Base-by-base conservation (phyloP, 2,329 filamentous ascomycete species). In the Penicillium paneum region DNA sequence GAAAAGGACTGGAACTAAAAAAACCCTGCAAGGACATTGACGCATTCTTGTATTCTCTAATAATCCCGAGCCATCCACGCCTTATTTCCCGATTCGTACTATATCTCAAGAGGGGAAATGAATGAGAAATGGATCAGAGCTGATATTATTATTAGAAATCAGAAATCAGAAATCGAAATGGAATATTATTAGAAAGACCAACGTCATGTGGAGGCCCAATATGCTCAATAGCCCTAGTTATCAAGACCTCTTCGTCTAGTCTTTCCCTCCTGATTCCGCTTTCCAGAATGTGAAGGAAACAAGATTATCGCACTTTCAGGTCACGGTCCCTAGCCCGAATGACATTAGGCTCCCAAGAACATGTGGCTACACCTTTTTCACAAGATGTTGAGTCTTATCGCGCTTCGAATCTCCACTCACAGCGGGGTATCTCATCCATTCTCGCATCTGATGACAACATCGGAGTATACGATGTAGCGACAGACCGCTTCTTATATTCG, bases 341-440 rank as follows among this genome's bases (percentile, higher is more conserved):
- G 41, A 21, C 36, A 49, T 26, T 32, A 29, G 26, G 6, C 35
- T 38, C 29, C 17, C 39, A n/a, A 41, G 15, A 17, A 17, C 44
- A 36, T 46, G 44, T 46, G 31, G 44, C 34, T 48, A 29, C 31
- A 28, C 21, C n/a, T 5, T 50, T 43, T n/a, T 35, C 43, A 48
- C n/a, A 29, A n/a, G 46, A 40, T 35, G 46, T 17, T 41, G 46
- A 49, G 45, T 48, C 38, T 54, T 49, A 49, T 54, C 52, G 19
- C 13, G 21, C 31, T 41, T 29, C n/a, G 15, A 38, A 51, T 38
- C 15, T 32, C 40, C 15, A 32, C 19, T 29, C 12, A 19, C 32
- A 29, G 49, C 42, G 42, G 42, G 50, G 36, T 41, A 21, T 36
- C 21, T 40, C 21, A 6, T 28, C 8, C 21, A 47, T 52, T 52